A percentile compares a stretch with the other conserved stretches of the same genome.
Conservation (phyloP, 805 yeast genomes). For the Lipomyces kockii region DNA sequence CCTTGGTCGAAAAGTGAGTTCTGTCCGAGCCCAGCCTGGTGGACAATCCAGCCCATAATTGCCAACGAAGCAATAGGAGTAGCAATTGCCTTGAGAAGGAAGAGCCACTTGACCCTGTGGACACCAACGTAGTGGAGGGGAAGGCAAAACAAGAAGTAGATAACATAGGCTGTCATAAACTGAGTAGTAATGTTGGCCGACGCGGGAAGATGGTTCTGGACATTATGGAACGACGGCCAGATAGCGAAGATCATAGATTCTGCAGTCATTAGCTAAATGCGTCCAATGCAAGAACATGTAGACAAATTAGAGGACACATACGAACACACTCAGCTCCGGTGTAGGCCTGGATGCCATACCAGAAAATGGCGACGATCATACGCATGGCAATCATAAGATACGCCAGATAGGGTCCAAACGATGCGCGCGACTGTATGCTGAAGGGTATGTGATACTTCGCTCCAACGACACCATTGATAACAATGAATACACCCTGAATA, state of each 20-base stretch:
- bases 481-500: constrained; percentile 50
- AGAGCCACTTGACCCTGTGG: constrained; percentile 80
- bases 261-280: background rate
- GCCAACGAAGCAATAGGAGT: constrained; percentile 86
- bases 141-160: constrained; percentile 79
- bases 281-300: constrained; percentile 39
- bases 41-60: constrained; percentile 75
- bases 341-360: constrained; percentile 89
- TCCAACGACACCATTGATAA: constrained; percentile 55
- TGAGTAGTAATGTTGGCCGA: constrained; percentile 46
- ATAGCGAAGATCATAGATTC: constrained; percentile 72
- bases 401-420: constrained; percentile 88
- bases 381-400: constrained; percentile 77
- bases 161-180: constrained; percentile 73
- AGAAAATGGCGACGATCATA: constrained; percentile 82
- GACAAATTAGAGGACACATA: constrained; percentile 55
- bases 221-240: constrained; percentile 55
- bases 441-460: constrained; percentile 59
- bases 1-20: constrained; percentile 11
- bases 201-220: constrained; percentile 48
- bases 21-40: constrained; percentile 37
- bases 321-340: constrained; percentile 83
- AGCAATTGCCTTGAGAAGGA: constrained; percentile 76
- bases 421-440: constrained; percentile 75
- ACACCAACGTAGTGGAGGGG: constrained; percentile 86